Evolutionary conservation across 2,329 filamentous ascomycete species (phyloP).

Genomic region (Monosporascus sp.): DNA sequence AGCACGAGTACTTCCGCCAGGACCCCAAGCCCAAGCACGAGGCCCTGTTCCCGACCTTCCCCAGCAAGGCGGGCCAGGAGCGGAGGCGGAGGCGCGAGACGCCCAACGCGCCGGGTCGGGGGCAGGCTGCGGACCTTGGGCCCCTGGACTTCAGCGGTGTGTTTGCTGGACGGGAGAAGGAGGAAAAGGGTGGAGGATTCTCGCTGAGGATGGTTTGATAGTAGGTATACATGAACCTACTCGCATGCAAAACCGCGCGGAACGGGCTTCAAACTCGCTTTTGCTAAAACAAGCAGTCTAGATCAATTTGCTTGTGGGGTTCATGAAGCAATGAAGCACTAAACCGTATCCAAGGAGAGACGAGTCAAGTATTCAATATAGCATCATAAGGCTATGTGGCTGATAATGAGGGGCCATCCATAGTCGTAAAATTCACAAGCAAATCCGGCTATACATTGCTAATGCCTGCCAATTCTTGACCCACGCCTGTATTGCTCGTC

Average conservation of each 20-base stretch:
- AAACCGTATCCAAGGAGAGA: no score
- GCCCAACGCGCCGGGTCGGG: conserved; percentile 78
- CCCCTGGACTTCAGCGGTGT: conserved; percentile 65
- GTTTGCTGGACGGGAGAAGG: conserved; percentile 60
- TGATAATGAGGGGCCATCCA: conserved; percentile 4
- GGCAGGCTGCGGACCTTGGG: conserved; percentile 54
- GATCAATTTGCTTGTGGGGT: no score
- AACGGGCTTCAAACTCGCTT: background rate
- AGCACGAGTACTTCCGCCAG: conserved; percentile 81
- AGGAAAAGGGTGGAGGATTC: conserved; percentile 62
- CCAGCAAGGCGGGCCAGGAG: conserved; percentile 90
- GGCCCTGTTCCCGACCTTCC: conserved; percentile 94
- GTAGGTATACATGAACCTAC: background rate
- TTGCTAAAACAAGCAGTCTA: background rate
- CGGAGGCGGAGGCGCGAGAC: conserved; percentile 65
- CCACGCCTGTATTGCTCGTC: conserved; percentile 5
- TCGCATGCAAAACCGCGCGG: no score
- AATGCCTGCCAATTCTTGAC: conserved; percentile 5
- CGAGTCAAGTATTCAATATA: background rate
- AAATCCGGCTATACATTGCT: background rate
- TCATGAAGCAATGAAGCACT: no score
- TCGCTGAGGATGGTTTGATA: conserved; percentile 55
- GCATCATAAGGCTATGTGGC: conserved; percentile 20
- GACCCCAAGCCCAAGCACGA: conserved; percentile 85
- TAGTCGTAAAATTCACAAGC: conserved; percentile 11